A percentile compares a stretch with the other conserved stretches of the same genome.
phyloP scores from a whole-genome alignment of 768 basidiomycete genomes.

The Suillus plorans region DNA sequence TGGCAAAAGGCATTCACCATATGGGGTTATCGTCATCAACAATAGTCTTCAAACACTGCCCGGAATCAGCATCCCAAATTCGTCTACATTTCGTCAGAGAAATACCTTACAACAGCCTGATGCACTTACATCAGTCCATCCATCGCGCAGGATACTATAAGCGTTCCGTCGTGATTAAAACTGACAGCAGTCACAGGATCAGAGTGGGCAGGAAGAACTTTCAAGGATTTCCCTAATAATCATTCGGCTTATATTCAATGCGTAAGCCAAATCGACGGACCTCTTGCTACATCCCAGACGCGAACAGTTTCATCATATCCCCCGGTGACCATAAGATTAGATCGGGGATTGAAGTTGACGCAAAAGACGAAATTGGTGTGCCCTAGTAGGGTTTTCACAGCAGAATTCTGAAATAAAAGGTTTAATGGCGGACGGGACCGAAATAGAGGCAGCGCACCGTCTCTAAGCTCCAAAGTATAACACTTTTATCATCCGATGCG shows the following conservation, averaged over 20 bases:
- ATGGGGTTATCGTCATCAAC: conserved; percentile 97
- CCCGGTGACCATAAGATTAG: conserved; percentile 89
- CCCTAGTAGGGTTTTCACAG: conserved; percentile 68
- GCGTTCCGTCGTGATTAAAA: conserved; percentile 93
- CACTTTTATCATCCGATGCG: conserved; percentile 90
- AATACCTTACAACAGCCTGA: conserved; percentile 4
- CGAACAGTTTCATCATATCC: conserved; percentile 95
- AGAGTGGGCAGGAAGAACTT: conserved; percentile 91
- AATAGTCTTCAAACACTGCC: conserved; percentile 95
- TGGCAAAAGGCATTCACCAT: conserved; percentile 48
- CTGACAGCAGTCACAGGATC: conserved; percentile 94
- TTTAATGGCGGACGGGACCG: conserved; percentile 6
- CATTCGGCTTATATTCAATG: background rate
- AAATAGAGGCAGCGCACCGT: conserved; percentile 38
- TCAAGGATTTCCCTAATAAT: conserved; percentile 71
- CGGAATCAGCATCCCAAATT: conserved; percentile 96
- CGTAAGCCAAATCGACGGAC: conserved; percentile 36
- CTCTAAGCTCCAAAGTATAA: conserved; percentile 83
- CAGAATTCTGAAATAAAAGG: conserved; percentile 43
- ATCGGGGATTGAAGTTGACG: conserved; percentile 86
- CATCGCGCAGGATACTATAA: conserved; percentile 94
- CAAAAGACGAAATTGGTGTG: conserved; percentile 97
- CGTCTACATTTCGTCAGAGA: conserved; percentile 53
- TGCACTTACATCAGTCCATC: conserved; percentile 88
- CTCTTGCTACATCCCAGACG: conserved; percentile 94